These are phyloP conservation scores for Graphilbum fragrans DNA, from an alignment of 2,329 filamentous ascomycete genomes.

Conservation along the genomic window DNA sequence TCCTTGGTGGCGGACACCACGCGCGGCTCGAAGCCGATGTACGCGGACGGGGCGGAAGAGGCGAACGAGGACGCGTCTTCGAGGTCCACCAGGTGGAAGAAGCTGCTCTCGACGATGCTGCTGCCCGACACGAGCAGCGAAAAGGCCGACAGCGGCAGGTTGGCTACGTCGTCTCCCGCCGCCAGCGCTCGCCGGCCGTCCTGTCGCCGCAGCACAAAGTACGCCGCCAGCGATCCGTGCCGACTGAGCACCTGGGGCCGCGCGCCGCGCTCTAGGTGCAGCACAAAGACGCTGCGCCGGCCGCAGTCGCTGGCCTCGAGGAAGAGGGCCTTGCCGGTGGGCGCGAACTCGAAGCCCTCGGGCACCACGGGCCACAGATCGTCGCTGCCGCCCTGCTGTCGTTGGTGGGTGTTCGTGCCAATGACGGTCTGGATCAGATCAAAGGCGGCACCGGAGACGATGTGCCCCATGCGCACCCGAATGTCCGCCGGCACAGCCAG, in stretches of 20 bases:
- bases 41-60: background rate
- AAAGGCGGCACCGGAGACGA: constrained; percentile 15
- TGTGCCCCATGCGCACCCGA: constrained; percentile 19
- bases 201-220: constrained; percentile 14
- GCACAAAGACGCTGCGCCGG: constrained; percentile 18
- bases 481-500: constrained; percentile 13
- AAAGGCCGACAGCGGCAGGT: background rate
- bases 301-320: constrained; percentile 21
- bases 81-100: constrained; percentile 22
- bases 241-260: constrained; percentile 12
- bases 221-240: constrained; percentile 16
- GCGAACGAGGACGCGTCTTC: too few species aligned
- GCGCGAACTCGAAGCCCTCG: constrained; percentile 20
- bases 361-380: constrained; percentile 11
- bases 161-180: background rate
- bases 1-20: constrained; percentile 18
- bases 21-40: constrained; percentile 9
- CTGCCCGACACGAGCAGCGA: constrained; percentile 23
- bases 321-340: constrained; percentile 20
- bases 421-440: constrained; percentile 16
- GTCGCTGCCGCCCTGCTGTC: constrained; percentile 6
- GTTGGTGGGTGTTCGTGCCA: background rate
- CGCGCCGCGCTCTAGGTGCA: constrained; percentile 19
- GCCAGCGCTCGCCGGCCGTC: background rate
- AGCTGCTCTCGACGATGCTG: constrained; percentile 23